phyloP scores from a whole-genome alignment of 1,284 basidiomycete species.

The Ustanciosporium gigantosporum region DNA sequence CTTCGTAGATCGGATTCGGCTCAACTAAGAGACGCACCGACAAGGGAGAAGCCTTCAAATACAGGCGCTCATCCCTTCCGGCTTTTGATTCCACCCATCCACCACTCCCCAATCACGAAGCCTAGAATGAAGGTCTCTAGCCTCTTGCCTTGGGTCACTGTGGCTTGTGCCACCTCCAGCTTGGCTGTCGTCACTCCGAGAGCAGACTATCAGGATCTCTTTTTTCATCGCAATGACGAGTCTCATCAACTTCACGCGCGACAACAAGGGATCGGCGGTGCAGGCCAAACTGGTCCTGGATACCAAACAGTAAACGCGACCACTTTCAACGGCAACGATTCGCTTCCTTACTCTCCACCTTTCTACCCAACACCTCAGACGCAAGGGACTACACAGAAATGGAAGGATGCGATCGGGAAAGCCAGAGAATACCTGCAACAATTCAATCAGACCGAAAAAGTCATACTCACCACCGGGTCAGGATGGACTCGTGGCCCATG shows the following conservation, averaged over 20 bases:
- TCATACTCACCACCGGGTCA: constrained; percentile 62
- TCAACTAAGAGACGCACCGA: too few relatives aligned
- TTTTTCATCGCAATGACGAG: constrained; percentile 9
- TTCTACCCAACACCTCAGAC: constrained; percentile 44
- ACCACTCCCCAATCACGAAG: too few relatives aligned
- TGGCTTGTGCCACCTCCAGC: constrained; percentile 22
- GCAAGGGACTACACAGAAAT: constrained; percentile 62
- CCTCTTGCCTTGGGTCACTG: constrained; percentile 9
- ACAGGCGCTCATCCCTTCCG: too few relatives aligned
- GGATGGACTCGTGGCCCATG: constrained; percentile 44
- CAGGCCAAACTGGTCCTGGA: constrained; percentile 26
- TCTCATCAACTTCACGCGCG: constrained; percentile 11
- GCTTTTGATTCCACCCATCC: too few relatives aligned
- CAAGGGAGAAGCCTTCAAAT: too few relatives aligned
- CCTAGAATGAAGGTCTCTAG: constrained; percentile 23
- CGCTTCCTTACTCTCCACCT: constrained; percentile 44
- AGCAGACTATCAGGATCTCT: constrained; percentile 23
- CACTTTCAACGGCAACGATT: constrained; percentile 41
- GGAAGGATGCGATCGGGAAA: constrained; percentile 68
- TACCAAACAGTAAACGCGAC: constrained; percentile 23
- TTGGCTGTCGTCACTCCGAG: constrained; percentile 12
- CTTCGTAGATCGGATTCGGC: too few relatives aligned
- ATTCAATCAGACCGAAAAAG: constrained; percentile 64
- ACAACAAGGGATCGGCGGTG: constrained; percentile 35
- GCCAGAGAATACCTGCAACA: constrained; percentile 60